Percentiles rank a stretch among this genome's conserved stretches.
phyloP scores from a whole-genome alignment of 805 yeast genomes.

The Yarrowia sp. region DNA sequence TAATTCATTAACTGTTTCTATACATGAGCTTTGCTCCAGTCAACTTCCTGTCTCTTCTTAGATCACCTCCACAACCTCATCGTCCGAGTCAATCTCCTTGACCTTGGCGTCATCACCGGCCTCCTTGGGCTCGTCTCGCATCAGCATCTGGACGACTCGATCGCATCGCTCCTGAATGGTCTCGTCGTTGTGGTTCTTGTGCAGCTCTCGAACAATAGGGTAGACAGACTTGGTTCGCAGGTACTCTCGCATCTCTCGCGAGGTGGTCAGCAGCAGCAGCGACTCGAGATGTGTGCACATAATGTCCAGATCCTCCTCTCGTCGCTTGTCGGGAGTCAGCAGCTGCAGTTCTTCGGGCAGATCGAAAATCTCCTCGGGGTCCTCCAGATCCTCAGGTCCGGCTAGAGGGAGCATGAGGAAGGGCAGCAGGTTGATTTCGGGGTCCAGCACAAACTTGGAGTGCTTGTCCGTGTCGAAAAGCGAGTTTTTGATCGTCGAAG shows the following conservation, averaged over 20 bases:
- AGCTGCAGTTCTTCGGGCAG: conserved; percentile 87
- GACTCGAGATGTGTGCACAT: conserved; percentile 72
- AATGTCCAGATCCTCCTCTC: conserved; percentile 69
- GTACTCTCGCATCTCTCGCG: conserved; percentile 66
- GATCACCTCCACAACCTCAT: conserved; percentile 1
- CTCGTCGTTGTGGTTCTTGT: conserved; percentile 48
- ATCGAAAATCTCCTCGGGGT: conserved; percentile 80
- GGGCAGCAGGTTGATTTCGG: conserved; percentile 69
- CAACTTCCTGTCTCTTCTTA: neutral
- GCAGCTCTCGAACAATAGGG: conserved; percentile 81
- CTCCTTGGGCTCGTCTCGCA: conserved; percentile 75
- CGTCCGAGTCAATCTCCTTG: conserved; percentile 43
- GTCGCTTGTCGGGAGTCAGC: conserved; percentile 65
- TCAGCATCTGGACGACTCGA: conserved; percentile 79
- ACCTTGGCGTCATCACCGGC: conserved; percentile 37
- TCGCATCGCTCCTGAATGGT: conserved; percentile 69
- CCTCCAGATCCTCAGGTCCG: conserved; percentile 61
- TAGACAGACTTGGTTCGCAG: conserved; percentile 81
- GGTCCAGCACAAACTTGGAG: conserved; percentile 54
- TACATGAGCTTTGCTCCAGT: neutral
- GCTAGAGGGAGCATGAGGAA: conserved; percentile 79
- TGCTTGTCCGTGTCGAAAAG: conserved; percentile 77
- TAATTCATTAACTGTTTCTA: conserved; percentile 3
- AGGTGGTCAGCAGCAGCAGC: conserved; percentile 72
- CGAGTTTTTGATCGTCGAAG: conserved; percentile 86